Evolutionary conservation across 2,329 filamentous ascomycete genomes (phyloP).

Genomic region (Exophiala spinifera): DNA sequence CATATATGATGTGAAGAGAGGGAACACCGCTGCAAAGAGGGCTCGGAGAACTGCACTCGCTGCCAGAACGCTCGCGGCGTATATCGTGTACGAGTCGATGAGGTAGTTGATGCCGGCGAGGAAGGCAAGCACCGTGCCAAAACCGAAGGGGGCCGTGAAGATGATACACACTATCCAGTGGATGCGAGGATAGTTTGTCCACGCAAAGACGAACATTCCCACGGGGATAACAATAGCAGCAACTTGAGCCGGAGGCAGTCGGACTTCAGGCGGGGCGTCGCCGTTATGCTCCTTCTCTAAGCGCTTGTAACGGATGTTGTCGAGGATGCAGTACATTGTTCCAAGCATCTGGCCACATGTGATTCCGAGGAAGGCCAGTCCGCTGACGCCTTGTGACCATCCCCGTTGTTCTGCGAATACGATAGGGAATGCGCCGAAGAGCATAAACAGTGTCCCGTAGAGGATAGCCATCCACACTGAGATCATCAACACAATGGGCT

Average conservation of each 20-base stretch:
- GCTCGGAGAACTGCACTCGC: conserved; percentile 48
- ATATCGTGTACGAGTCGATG: conserved; percentile 45
- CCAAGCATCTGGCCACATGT: conserved; percentile 42
- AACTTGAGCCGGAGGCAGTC: conserved; percentile 50
- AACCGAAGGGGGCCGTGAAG: conserved; percentile 40
- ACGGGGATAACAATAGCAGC: conserved; percentile 45
- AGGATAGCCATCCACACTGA: conserved; percentile 48
- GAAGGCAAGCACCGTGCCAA: conserved; percentile 43
- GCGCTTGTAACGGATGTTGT: conserved; percentile 41
- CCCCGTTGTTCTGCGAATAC: conserved; percentile 46
- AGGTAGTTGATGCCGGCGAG: conserved; percentile 43
- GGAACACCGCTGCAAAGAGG: conserved; percentile 47
- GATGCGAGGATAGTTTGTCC: conserved; percentile 50
- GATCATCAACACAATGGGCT: conserved; percentile 51
- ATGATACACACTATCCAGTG: conserved; percentile 41
- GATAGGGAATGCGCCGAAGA: conserved; percentile 53
- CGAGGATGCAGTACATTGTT: conserved; percentile 41
- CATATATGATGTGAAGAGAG: conserved; percentile 47
- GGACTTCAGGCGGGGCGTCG: conserved; percentile 60
- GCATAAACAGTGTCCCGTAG: conserved; percentile 53
- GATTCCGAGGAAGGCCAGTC: conserved; percentile 50
- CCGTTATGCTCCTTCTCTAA: conserved; percentile 49
- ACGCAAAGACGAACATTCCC: conserved; percentile 47
- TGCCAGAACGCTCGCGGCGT: conserved; percentile 42
- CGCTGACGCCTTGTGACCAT: conserved; percentile 47